phyloP scores from a whole-genome alignment of 176 grass and related monocot genomes.

The Oryza punctata region DNA sequence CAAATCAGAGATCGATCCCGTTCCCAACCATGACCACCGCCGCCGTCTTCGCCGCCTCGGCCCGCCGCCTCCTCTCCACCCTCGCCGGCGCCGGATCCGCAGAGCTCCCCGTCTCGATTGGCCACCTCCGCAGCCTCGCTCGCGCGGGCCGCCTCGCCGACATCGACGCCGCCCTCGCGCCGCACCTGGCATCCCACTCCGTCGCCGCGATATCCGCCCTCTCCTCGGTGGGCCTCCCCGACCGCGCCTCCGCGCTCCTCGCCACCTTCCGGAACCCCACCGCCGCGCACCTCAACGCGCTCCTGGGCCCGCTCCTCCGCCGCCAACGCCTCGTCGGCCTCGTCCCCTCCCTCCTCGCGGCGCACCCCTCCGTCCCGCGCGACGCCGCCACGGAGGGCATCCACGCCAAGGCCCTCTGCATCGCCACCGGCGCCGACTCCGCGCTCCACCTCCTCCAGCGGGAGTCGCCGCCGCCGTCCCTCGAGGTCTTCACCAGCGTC shows the following conservation, averaged over 20 bases:
- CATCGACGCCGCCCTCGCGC: constrained; percentile 47
- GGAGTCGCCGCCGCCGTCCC: constrained; percentile 23
- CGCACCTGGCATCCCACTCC: constrained; percentile 32
- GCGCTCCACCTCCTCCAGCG: constrained; percentile 49
- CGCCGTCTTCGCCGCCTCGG: constrained; percentile 27
- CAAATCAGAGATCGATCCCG: neutral
- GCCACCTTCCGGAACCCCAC: constrained; percentile 21
- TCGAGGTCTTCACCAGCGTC: constrained; percentile 45
- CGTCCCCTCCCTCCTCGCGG: constrained; percentile 34
- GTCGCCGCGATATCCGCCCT: constrained; percentile 33
- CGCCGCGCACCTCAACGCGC: constrained; percentile 48
- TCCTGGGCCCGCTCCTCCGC: constrained; percentile 46
- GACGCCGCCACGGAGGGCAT: constrained; percentile 43
- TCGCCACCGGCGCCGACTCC: constrained; percentile 39
- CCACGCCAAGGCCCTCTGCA: constrained; percentile 54
- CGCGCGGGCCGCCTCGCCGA: constrained; percentile 39
- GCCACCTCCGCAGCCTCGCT: constrained; percentile 37
- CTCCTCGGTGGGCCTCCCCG: constrained; percentile 43
- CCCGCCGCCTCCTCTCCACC: constrained; percentile 18
- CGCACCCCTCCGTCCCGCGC: constrained; percentile 31
- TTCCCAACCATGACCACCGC: constrained; percentile 38
- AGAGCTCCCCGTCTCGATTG: constrained; percentile 20
- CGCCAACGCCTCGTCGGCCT: constrained; percentile 34
- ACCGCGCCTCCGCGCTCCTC: constrained; percentile 44
- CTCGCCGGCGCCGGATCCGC: neutral